Conservation (phyloP, 495 filamentous ascomycete species). For the Physcia stellaris region DNA sequence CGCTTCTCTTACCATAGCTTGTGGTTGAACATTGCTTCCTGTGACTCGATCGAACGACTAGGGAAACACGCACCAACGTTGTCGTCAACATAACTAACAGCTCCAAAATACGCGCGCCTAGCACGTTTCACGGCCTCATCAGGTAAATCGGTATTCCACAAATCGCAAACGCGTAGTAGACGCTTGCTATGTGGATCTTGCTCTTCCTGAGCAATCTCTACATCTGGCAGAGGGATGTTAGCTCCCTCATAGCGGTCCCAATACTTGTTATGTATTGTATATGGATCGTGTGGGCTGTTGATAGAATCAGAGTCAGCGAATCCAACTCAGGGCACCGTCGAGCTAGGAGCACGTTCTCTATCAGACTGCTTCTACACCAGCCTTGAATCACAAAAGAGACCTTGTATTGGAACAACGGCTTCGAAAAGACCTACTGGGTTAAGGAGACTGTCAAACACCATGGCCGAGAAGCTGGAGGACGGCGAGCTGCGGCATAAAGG, state of each 20-base stretch:
- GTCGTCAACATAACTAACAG: slow-evolving; percentile 79
- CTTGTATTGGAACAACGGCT: too few relatives aligned
- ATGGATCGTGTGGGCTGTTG: slow-evolving; percentile 83
- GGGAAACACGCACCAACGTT: too few relatives aligned
- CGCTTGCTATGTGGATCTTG: slow-evolving; percentile 74
- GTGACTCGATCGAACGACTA: too few relatives aligned
- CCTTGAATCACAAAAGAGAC: too few relatives aligned
- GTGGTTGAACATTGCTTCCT: too few relatives aligned
- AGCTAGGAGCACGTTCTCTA: too few relatives aligned
- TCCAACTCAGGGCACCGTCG: too few relatives aligned
- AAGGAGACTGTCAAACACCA: slow-evolving; percentile 84
- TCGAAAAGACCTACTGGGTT: too few relatives aligned
- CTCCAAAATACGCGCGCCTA: slow-evolving; percentile 74
- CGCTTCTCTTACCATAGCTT: too few relatives aligned
- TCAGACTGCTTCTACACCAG: too few relatives aligned
- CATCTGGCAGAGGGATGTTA: slow-evolving; percentile 69
- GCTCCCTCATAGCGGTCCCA: slow-evolving; percentile 81
- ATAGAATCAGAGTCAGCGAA: too few relatives aligned
- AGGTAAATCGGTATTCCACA: slow-evolving; percentile 61
- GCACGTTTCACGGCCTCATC: slow-evolving; percentile 69
- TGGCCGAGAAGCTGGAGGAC: slow-evolving; percentile 49
- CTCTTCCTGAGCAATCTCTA: slow-evolving; percentile 57
- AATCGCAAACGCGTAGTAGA: slow-evolving; percentile 65
- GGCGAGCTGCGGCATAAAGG: slow-evolving; percentile 67
- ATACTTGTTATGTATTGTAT: slow-evolving; percentile 76